These are phyloP conservation scores for Cyclotella kingstonii DNA, from an alignment of 108 stramenopile genomes.

Conservation along the genomic window DNA sequence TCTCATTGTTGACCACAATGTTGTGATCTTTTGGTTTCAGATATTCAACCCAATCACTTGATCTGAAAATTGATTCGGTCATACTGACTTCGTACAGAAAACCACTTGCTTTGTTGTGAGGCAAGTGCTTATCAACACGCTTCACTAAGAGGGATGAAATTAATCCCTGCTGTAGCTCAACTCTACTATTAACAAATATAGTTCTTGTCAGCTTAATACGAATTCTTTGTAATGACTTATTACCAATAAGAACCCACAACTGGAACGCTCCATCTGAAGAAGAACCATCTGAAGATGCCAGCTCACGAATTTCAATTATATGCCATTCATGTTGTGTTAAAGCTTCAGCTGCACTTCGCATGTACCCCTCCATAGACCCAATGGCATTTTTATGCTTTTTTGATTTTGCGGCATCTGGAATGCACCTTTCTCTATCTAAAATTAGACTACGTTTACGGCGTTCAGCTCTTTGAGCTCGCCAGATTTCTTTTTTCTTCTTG, in stretches of 20 bases:
- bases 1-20: conserved; percentile 47
- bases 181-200: conserved; percentile 68
- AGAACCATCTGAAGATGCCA: conserved; percentile 61
- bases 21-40: conserved; percentile 39
- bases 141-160: conserved; percentile 45
- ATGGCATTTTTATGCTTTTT: conserved; percentile 44
- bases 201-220: conserved; percentile 79
- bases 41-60: conserved; percentile 57
- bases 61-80: conserved; percentile 73
- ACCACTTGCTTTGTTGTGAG: conserved; percentile 68
- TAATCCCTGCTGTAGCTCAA: conserved; percentile 46
- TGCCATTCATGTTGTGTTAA: conserved; percentile 82
- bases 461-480: conserved; percentile 70
- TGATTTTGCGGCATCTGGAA: conserved; percentile 3
- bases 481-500: conserved; percentile 79
- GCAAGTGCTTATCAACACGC: conserved; percentile 81
- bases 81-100: conserved; percentile 89
- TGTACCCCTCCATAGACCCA: conserved; percentile 74
- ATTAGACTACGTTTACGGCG: conserved; percentile 26
- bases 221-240: conserved; percentile 75
- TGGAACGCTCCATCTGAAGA: conserved; percentile 80
- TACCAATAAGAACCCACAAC: conserved; percentile 90
- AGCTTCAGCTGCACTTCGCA: conserved; percentile 72
- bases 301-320: conserved; percentile 90
- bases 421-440: conserved; percentile 1